Evolutionary conservation across 495 filamentous ascomycete species (phyloP).

Genomic region (Lepidopterella palustris): DNA sequence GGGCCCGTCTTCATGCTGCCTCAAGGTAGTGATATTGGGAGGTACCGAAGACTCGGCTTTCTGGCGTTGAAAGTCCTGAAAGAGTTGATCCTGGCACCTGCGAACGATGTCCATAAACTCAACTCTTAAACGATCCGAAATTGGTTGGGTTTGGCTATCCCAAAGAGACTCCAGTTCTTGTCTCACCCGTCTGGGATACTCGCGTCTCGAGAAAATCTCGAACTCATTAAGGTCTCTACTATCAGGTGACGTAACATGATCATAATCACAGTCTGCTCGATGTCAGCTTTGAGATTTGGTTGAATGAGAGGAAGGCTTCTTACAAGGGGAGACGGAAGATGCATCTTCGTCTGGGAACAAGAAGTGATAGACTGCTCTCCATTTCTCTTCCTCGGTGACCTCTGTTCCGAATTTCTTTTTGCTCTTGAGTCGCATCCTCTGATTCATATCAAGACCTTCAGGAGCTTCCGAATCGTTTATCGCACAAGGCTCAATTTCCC

Average conservation of each 20-base stretch:
- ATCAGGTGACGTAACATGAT: background rate
- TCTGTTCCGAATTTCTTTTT: constrained; percentile 4
- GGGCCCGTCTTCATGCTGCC: no score
- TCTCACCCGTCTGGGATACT: background rate
- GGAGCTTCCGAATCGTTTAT: background rate
- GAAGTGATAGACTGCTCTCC: constrained; percentile 1
- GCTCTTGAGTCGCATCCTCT: background rate
- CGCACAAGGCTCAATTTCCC: background rate
- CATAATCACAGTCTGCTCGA: background rate
- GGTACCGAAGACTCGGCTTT: no score
- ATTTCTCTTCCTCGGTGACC: background rate
- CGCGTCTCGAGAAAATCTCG: background rate
- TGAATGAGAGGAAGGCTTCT: background rate
- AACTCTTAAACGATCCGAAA: background rate
- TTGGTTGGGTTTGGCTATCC: background rate
- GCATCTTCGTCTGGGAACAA: constrained; percentile 1
- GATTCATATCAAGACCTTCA: background rate
- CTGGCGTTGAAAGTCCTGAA: background rate
- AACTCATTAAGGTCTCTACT: background rate
- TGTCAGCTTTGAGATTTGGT: background rate
- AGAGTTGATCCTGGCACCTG: background rate
- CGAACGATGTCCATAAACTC: background rate
- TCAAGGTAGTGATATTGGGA: no score
- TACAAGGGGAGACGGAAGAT: background rate
- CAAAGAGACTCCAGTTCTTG: background rate